Percentiles rank a stretch among this genome's conserved stretches.
phyloP scores from a whole-genome alignment of 495 filamentous ascomycete genomes.

The Xanthoparmelia taractica region DNA sequence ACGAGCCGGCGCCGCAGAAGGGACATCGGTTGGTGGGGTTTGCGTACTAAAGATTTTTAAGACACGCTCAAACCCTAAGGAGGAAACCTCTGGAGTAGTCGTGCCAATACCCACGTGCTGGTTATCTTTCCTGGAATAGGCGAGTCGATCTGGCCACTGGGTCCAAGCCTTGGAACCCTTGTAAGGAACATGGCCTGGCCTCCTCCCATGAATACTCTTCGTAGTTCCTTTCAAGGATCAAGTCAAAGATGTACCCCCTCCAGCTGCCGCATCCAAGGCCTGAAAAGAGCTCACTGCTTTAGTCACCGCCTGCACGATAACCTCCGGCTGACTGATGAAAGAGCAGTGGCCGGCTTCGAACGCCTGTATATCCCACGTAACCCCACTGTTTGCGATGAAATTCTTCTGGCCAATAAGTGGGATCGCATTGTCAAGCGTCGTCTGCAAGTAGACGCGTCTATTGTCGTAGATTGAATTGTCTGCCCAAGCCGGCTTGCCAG shows the following conservation, averaged over 20 bases:
- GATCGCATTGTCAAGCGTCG: slow-evolving; percentile 17
- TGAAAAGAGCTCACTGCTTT: not conserved
- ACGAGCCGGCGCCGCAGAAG: not conserved
- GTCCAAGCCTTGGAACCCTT: too few species aligned
- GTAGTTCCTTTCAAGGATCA: not conserved
- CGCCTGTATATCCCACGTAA: slow-evolving; percentile 18
- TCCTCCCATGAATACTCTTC: too few species aligned
- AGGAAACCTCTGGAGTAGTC: too few species aligned
- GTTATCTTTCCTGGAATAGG: not conserved
- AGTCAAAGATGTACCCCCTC: not conserved
- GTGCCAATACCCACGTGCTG: too few species aligned
- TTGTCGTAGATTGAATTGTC: slow-evolving; percentile 10
- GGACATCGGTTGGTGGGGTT: not conserved
- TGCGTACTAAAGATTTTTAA: not conserved
- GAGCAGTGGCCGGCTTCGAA: slow-evolving; percentile 21
- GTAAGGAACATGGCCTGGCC: too few species aligned
- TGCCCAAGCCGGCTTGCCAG: slow-evolving; percentile 13
- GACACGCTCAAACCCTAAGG: not conserved
- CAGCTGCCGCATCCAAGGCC: not conserved
- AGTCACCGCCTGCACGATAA: not conserved
- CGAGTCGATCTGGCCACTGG: too few species aligned
- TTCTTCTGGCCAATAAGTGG: slow-evolving; percentile 11
- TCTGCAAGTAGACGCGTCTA: slow-evolving; percentile 21
- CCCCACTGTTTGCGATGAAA: slow-evolving; percentile 18
- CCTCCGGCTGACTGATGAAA: slow-evolving; percentile 21